These are phyloP conservation scores for Polygonum aviculare DNA, from an alignment of 148 eudicot species.

Conservation along the genomic window DNA sequence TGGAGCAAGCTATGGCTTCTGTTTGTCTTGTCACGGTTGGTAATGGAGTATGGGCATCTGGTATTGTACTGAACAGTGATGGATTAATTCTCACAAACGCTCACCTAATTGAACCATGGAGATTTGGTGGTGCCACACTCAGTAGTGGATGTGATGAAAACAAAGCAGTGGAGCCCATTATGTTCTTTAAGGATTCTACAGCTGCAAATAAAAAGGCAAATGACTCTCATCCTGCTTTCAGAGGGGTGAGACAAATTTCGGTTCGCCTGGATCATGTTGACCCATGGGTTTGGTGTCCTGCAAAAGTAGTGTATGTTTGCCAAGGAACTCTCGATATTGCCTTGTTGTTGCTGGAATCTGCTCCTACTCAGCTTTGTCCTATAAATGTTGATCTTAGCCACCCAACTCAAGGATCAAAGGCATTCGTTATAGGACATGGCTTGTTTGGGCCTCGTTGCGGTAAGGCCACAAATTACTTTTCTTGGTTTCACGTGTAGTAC, in stretches of 20 bases:
- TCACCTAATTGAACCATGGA: constrained; percentile 96
- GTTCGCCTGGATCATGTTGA: constrained; percentile 65
- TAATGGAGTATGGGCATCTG: constrained; percentile 93
- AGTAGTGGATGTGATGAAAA: constrained; percentile 28
- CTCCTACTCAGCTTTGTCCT: constrained; percentile 59
- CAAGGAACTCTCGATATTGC: constrained; percentile 85
- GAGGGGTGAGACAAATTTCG: constrained; percentile 32
- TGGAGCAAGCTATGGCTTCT: constrained; percentile 57
- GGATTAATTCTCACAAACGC: constrained; percentile 96
- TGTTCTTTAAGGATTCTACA: constrained; percentile 17
- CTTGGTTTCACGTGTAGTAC: neutral
- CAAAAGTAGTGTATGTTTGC: constrained; percentile 66
- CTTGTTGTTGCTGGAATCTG: constrained; percentile 61
- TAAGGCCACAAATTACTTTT: constrained; percentile 18
- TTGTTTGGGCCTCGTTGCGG: constrained; percentile 91
- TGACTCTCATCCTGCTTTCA: constrained; percentile 15
- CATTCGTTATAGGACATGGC: constrained; percentile 84
- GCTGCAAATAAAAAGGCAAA: constrained; percentile 17
- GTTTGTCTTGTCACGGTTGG: constrained; percentile 74
- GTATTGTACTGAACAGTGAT: constrained; percentile 64
- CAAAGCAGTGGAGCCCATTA: constrained; percentile 18
- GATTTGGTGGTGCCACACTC: constrained; percentile 50
- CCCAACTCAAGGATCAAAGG: constrained; percentile 76
- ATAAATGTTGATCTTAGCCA: constrained; percentile 42
- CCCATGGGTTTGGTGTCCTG: constrained; percentile 81